These are phyloP conservation scores for Cladorrhinum sp. DNA, from an alignment of 2,329 filamentous ascomycete genomes.

Conservation along the genomic window DNA sequence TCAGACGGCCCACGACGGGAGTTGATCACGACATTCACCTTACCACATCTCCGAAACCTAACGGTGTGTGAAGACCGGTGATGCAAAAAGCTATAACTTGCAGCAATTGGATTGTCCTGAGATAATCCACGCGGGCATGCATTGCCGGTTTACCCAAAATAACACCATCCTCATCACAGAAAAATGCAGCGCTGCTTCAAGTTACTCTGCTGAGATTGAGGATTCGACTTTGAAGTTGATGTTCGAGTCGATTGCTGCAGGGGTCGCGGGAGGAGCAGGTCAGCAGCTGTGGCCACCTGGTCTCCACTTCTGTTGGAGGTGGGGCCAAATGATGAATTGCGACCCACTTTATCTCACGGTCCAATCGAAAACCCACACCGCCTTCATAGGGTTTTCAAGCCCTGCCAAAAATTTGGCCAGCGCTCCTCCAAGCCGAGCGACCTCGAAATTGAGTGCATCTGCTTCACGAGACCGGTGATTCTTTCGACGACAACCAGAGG, in stretches of 20 bases:
- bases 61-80: no score
- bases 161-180: neutral
- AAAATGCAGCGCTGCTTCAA: neutral
- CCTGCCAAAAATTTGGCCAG: conserved; percentile 40
- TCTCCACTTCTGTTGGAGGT: neutral
- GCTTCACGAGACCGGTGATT: conserved; percentile 35
- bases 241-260: neutral
- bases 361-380: conserved; percentile 28
- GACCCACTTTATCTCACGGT: conserved; percentile 4
- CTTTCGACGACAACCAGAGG: conserved; percentile 30
- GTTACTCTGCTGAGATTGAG: neutral
- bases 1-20: no score
- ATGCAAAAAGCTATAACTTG: no score
- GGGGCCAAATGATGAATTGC: neutral
- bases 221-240: neutral
- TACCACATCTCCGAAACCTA: no score
- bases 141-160: no score
- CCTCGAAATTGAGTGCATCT: conserved; percentile 35
- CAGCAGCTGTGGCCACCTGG: conserved; percentile 8
- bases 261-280: neutral
- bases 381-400: conserved; percentile 43
- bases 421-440: conserved; percentile 29
- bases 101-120: no score
- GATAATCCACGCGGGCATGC: no score
- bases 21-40: no score